Conservation (phyloP, 2,329 filamentous ascomycete species). For the Xylaria sp. region DNA sequence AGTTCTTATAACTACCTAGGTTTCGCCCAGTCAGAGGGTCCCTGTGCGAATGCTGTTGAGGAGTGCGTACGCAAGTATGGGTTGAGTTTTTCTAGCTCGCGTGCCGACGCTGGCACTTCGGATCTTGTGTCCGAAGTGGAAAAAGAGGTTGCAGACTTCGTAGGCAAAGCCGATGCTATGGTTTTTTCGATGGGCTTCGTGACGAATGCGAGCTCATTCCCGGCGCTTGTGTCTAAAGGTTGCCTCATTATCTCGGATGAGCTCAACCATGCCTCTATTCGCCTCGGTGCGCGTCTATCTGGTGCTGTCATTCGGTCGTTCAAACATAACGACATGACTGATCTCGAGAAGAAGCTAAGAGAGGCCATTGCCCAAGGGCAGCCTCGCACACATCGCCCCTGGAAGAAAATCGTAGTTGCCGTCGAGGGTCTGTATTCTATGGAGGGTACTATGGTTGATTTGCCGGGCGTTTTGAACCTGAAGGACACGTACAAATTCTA, state of each 20-base stretch:
- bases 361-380: conserved; percentile 97
- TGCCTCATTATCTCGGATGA: conserved; percentile 97
- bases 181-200: conserved; percentile 99
- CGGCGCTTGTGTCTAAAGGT: conserved; percentile 90
- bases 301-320: conserved; percentile 96
- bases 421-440: conserved; percentile 99
- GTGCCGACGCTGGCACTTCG: conserved; percentile 85
- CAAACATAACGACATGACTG: conserved; percentile 95
- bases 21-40: conserved; percentile 96
- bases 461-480: conserved; percentile 86
- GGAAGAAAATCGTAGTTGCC: conserved; percentile 98
- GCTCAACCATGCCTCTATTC: conserved; percentile 97
- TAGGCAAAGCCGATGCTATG: conserved; percentile 94
- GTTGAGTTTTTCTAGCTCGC: conserved; percentile 82
- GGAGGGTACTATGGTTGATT: conserved; percentile 98
- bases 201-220: conserved; percentile 93
- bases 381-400: conserved; percentile 96
- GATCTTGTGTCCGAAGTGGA: conserved; percentile 92
- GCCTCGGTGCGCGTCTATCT: conserved; percentile 91
- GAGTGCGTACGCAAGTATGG: conserved; percentile 86
- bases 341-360: conserved; percentile 86
- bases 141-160: conserved; percentile 86
- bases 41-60: conserved; percentile 94
- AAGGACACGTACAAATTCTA: conserved; percentile 98
- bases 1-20: conserved; percentile 99